Evolutionary conservation across 768 basidiomycete genomes (phyloP).

Genomic region (Mycena indigotica): DNA sequence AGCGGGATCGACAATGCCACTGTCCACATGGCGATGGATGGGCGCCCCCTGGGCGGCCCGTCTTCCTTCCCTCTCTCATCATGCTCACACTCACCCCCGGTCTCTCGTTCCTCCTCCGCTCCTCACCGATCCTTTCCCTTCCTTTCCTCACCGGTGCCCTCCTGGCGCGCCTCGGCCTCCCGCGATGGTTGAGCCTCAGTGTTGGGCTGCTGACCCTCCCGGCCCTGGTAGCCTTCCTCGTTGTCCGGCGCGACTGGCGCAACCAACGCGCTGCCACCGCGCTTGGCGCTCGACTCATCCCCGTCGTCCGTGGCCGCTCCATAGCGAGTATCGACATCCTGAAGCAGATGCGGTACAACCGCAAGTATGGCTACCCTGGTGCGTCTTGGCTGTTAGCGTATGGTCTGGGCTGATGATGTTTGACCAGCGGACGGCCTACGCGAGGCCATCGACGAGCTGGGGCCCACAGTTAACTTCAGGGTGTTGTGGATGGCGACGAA

Average conservation of each 20-base stretch:
- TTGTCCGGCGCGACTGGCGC: slow-evolving; percentile 1
- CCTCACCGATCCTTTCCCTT: neutral
- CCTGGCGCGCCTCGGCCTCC: neutral
- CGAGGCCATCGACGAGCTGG: slow-evolving; percentile 10
- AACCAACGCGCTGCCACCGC: slow-evolving; percentile 9
- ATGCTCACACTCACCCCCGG: neutral
- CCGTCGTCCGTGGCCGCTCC: slow-evolving; percentile 20
- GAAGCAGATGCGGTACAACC: slow-evolving; percentile 22
- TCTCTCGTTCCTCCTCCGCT: neutral
- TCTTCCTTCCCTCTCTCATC: neutral
- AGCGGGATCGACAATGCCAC: too few species aligned
- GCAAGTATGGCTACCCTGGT: slow-evolving; percentile 36
- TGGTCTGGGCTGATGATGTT: neutral
- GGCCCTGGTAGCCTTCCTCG: neutral
- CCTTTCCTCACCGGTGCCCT: neutral
- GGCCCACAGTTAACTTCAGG: slow-evolving; percentile 19
- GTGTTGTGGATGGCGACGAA: slow-evolving; percentile 23
- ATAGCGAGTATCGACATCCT: slow-evolving; percentile 35
- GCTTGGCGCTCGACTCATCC: slow-evolving; percentile 30
- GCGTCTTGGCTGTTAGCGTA: neutral
- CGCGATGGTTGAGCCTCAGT: neutral
- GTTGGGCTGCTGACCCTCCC: slow-evolving; percentile 8
- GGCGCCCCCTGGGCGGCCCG: too few species aligned
- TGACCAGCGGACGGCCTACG: slow-evolving; percentile 12
- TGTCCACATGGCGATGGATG: too few species aligned